Evolutionary conservation across 139 green algal genomes (phyloP).

Genomic region (Spirogloea muscicola): DNA sequence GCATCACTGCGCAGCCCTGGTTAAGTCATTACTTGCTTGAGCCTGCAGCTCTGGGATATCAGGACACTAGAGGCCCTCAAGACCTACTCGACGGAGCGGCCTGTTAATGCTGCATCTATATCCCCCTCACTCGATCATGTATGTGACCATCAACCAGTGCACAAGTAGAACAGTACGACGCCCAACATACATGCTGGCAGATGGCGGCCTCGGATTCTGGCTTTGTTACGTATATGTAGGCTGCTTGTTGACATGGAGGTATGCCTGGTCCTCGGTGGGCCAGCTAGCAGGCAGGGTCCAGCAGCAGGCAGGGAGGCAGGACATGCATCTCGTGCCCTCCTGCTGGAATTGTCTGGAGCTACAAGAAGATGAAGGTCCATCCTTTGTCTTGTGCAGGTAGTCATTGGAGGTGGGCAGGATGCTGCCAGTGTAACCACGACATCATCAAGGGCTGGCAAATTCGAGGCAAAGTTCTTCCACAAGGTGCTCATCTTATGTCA

Average conservation of each 20-base stretch:
- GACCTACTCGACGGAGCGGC: conserved; percentile 81
- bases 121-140: conserved; percentile 91
- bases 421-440: conserved; percentile 87
- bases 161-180: no score
- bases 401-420: conserved; percentile 90
- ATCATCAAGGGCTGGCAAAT: conserved; percentile 77
- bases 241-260: no score
- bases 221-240: conserved; percentile 6
- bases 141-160: no score
- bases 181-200: conserved; percentile 1
- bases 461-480: conserved; percentile 95
- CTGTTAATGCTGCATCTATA: conserved; percentile 84
- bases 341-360: no score
- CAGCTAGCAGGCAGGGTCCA: no score
- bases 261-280: no score
- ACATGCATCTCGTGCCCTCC: no score
- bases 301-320: no score
- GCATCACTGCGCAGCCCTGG: no score
- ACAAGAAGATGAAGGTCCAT: no score
- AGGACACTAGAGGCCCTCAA: conserved; percentile 83
- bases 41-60: conserved; percentile 45
- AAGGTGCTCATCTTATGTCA: no score
- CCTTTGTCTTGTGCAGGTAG: conserved; percentile 59
- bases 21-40: conserved; percentile 59
- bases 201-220: background rate